Percentiles rank a stretch among this genome's conserved stretches.
These are phyloP conservation scores for Macaranga tanarius DNA, from an alignment of 441 rosid species.

Conservation along the genomic window DNA sequence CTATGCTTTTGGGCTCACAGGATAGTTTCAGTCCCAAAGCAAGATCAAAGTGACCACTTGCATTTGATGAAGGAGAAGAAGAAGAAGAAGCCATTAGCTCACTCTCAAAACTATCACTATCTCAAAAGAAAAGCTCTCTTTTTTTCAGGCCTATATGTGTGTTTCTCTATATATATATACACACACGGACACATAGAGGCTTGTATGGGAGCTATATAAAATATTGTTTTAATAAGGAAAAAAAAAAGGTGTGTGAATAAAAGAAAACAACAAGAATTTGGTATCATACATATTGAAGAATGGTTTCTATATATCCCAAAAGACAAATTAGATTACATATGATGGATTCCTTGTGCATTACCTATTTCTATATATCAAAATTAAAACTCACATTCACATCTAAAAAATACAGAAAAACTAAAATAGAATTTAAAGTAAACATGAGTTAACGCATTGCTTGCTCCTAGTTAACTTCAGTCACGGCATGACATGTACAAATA, in stretches of 20 bases:
- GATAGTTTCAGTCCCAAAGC: conserved; percentile 17
- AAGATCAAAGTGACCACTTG: background rate
- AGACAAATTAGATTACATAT: conserved; percentile 21
- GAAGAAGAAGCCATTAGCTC: conserved; percentile 8
- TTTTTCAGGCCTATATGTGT: too few species aligned
- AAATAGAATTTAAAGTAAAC: too few species aligned
- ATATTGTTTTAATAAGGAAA: background rate
- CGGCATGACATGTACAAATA: too few species aligned
- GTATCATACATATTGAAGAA: background rate
- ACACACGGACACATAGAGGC: background rate
- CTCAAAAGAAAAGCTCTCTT: background rate
- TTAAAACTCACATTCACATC: too few species aligned
- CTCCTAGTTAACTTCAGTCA: too few species aligned
- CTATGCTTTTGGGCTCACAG: conserved; percentile 9
- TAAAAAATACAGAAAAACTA: too few species aligned
- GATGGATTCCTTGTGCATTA: background rate
- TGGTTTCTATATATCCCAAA: background rate
- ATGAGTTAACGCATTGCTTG: too few species aligned
- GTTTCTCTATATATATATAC: too few species aligned
- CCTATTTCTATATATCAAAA: background rate
- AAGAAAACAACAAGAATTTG: background rate
- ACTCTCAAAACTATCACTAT: background rate
- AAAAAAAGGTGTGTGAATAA: background rate
- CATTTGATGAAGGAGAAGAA: background rate
- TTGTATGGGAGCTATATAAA: background rate